Evolutionary conservation across 305 asterid species (phyloP).

Genomic region (Andrographis paniculata): DNA sequence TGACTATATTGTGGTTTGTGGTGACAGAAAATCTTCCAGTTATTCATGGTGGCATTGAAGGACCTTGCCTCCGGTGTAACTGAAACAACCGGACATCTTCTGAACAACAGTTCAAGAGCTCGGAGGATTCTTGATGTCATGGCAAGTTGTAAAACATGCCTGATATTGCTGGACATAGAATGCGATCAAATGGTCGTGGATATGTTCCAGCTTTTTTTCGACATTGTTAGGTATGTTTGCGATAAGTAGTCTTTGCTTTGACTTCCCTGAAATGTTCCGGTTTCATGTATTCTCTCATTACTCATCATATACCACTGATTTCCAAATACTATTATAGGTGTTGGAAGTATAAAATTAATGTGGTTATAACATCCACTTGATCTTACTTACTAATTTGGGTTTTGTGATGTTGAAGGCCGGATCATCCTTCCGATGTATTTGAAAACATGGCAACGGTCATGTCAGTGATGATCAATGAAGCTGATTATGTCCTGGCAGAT

Average conservation of each 20-base stretch:
- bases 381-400: no score
- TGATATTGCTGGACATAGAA: slow-evolving; percentile 38
- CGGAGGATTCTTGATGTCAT: slow-evolving; percentile 28
- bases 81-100: no score
- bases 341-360: no score
- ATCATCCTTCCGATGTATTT: slow-evolving; percentile 21
- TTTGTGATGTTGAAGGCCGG: no score
- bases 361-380: no score
- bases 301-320: no score
- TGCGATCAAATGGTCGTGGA: slow-evolving; percentile 24
- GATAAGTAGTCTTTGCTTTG: slow-evolving; percentile 2
- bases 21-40: slow-evolving; percentile 38
- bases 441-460: slow-evolving; percentile 35
- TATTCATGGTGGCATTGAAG: slow-evolving; percentile 29
- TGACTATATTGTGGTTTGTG: slow-evolving; percentile 5
- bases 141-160: slow-evolving; percentile 27
- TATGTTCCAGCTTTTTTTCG: no score
- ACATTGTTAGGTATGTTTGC: slow-evolving; percentile 34
- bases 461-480: slow-evolving; percentile 35
- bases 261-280: background rate
- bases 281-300: background rate
- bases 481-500: slow-evolving; percentile 36
- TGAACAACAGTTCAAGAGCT: slow-evolving; percentile 31
- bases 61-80: slow-evolving; percentile 23
- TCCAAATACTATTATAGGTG: no score